These are phyloP conservation scores for Taphrina betulina DNA, from an alignment of 1,139 yeast species.

Conservation along the genomic window DNA sequence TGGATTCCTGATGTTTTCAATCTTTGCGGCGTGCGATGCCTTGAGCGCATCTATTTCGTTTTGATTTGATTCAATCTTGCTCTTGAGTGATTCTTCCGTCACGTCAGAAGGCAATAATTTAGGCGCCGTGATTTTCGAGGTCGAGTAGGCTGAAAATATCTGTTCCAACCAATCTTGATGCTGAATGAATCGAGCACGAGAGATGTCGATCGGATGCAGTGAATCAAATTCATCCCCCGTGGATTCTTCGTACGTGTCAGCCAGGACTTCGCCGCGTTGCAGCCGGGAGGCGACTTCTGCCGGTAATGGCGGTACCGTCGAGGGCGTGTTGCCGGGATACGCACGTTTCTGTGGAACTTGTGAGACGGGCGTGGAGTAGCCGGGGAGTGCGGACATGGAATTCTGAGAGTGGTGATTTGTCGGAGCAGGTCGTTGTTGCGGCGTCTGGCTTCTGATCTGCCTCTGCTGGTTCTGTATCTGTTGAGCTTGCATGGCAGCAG, in stretches of 20 bases:
- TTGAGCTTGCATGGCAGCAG: constrained; percentile 21
- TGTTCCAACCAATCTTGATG: constrained; percentile 52
- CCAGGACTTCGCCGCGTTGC: constrained; percentile 17
- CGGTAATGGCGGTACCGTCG: constrained; percentile 2
- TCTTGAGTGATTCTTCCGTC: background rate
- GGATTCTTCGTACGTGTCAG: constrained; percentile 33
- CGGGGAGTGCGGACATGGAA: background rate
- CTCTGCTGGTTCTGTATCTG: constrained; percentile 4
- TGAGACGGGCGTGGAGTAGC: background rate
- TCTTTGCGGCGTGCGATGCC: background rate
- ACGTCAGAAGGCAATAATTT: background rate
- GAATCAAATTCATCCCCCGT: constrained; percentile 48
- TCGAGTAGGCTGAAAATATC: constrained; percentile 39
- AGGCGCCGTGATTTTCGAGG: constrained; percentile 2
- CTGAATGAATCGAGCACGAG: constrained; percentile 48
- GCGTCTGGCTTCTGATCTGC: background rate
- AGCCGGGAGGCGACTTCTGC: constrained; percentile 5
- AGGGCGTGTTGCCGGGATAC: background rate
- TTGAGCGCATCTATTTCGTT: constrained; percentile 8
- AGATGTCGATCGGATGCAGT: constrained; percentile 48
- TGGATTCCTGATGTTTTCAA: constrained; percentile 2
- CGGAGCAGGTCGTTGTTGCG: background rate
- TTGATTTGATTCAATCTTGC: background rate
- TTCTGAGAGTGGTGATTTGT: no score
- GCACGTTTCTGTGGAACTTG: constrained; percentile 21